Evolutionary conservation across 495 filamentous ascomycete genomes (phyloP).

Genomic region (Viridothelium virens): DNA sequence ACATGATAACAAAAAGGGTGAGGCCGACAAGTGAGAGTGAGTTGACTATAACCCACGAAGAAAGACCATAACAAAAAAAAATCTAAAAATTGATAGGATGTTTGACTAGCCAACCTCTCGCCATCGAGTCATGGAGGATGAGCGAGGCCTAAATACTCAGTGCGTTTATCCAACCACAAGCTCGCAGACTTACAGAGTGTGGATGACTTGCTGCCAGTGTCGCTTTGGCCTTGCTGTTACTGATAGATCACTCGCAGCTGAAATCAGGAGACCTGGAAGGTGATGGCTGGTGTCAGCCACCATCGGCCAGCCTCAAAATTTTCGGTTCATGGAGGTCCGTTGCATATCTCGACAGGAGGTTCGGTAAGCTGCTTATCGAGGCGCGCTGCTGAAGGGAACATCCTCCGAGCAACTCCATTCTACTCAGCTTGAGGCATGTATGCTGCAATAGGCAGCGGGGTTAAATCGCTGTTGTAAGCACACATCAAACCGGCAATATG

Average conservation of each 20-base stretch:
- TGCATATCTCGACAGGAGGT: background rate
- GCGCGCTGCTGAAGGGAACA: too few relatives aligned
- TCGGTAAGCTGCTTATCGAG: background rate
- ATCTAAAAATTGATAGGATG: background rate
- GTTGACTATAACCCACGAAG: background rate
- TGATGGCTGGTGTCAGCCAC: constrained; percentile 8
- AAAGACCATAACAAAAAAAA: background rate
- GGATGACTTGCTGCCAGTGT: too few relatives aligned
- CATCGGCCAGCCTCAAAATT: background rate
- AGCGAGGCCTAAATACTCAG: background rate
- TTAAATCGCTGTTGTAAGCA: too few relatives aligned
- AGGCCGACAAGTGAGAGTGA: background rate
- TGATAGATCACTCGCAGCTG: background rate
- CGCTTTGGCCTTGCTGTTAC: background rate
- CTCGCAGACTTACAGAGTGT: background rate
- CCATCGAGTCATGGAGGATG: background rate
- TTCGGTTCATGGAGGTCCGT: background rate
- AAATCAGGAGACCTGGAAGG: background rate
- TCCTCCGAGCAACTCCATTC: too few relatives aligned
- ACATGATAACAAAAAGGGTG: background rate
- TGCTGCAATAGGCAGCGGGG: too few relatives aligned
- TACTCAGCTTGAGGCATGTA: too few relatives aligned
- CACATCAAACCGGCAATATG: too few relatives aligned
- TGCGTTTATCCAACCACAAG: background rate
- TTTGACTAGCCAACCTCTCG: constrained; percentile 7